These are phyloP conservation scores for Barbarea vulgaris DNA, from an alignment of 345 rosid genomes.

Conservation along the genomic window DNA sequence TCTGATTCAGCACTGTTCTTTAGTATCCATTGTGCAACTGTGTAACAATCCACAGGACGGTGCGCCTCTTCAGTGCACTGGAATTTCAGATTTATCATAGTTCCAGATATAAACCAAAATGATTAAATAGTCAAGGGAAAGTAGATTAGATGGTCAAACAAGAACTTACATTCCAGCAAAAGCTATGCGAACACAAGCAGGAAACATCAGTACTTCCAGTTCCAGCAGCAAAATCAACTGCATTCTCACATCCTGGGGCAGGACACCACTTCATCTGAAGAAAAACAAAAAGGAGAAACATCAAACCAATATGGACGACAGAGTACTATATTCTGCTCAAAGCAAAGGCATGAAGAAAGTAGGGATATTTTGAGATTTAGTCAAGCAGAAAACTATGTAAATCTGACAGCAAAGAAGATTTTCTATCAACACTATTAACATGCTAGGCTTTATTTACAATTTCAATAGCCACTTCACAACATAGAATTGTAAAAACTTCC, in stretches of 20 bases:
- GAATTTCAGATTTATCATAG: conserved; percentile 19
- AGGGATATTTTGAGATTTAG: not conserved
- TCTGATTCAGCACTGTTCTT: conserved; percentile 44
- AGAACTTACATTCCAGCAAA: conserved; percentile 46
- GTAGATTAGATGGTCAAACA: conserved; percentile 17
- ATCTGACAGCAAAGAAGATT: not conserved
- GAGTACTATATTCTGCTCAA: not conserved
- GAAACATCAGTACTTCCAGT: conserved; percentile 34
- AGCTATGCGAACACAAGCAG: conserved; percentile 43
- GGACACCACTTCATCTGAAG: conserved; percentile 97
- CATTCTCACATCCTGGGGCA: conserved; percentile 94
- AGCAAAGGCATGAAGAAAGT: conserved; percentile 2
- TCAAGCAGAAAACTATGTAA: not conserved
- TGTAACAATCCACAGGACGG: conserved; percentile 42
- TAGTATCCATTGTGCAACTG: conserved; percentile 39
- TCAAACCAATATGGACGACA: not conserved
- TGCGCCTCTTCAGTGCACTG: conserved; percentile 47
- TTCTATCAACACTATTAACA: not conserved
- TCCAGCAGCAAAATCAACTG: conserved; percentile 46
- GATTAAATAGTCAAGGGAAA: not conserved
- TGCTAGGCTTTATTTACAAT: not conserved
- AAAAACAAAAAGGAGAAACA: not conserved
- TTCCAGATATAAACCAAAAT: not conserved
- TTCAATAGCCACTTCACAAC: not conserved
- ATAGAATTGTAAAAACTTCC: conserved; percentile 16